Percentiles rank a stretch among this genome's conserved stretches.
Evolutionary conservation across 2,329 filamentous ascomycete genomes (phyloP).

Genomic region (Trichophyton verrucosum): DNA sequence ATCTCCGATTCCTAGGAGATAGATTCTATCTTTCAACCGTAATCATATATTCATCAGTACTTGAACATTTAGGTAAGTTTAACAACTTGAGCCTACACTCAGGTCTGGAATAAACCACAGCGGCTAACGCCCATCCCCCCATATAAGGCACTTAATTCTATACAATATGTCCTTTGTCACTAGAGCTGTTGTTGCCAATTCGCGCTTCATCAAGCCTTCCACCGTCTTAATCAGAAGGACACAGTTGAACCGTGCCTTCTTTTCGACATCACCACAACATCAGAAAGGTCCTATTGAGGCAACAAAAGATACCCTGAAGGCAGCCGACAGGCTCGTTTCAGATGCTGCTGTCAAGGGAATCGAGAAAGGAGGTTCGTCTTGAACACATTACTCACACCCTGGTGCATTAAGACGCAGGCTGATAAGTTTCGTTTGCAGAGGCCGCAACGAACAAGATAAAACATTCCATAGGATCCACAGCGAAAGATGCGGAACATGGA

Average conservation of each 20-base stretch:
- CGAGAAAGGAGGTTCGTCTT: slow-evolving; percentile 46
- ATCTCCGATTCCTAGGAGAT: neutral
- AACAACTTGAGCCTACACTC: neutral
- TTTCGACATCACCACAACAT: slow-evolving; percentile 41
- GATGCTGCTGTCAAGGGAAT: slow-evolving; percentile 49
- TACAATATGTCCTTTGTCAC: slow-evolving; percentile 27
- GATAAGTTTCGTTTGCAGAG: slow-evolving; percentile 29
- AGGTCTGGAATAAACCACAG: neutral
- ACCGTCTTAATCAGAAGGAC: slow-evolving; percentile 1
- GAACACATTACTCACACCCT: neutral
- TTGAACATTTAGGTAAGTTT: neutral
- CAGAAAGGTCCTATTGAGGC: slow-evolving; percentile 43
- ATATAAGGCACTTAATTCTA: neutral
- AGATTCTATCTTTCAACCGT: neutral
- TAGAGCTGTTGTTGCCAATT: slow-evolving; percentile 20
- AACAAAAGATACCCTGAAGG: slow-evolving; percentile 47
- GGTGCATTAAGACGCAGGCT: too few species aligned
- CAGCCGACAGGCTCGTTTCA: slow-evolving; percentile 44
- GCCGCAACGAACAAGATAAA: slow-evolving; percentile 37
- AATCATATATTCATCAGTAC: neutral
- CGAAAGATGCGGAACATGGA: slow-evolving; percentile 25
- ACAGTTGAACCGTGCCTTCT: slow-evolving; percentile 20
- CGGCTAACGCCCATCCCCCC: neutral
- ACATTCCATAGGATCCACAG: slow-evolving; percentile 29
- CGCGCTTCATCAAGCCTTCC: slow-evolving; percentile 16